Conservation (phyloP, 129 eudicot genomes). For the Mikania micrantha region DNA sequence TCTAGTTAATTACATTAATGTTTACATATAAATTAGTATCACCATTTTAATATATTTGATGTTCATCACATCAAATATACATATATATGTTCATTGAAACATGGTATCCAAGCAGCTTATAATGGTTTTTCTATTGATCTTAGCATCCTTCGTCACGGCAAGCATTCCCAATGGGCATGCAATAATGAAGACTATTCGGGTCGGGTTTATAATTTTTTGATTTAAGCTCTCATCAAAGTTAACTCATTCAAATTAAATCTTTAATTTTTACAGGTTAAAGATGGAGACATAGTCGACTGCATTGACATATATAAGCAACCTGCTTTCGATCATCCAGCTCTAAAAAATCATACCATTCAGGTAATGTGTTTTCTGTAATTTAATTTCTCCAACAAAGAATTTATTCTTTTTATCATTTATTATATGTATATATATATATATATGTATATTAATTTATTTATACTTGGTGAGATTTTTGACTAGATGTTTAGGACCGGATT, state of each 20-base stretch:
- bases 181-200: conserved; percentile 21
- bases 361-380: conserved; percentile 4
- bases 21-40: conserved; percentile 4
- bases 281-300: conserved; percentile 55
- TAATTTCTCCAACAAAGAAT: background rate
- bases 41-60: conserved; percentile 1
- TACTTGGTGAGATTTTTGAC: no score
- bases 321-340: conserved; percentile 52
- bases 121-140: conserved; percentile 1
- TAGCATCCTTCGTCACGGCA: conserved; percentile 17
- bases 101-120: conserved; percentile 18
- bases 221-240: background rate
- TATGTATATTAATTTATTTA: no score
- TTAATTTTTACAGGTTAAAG: conserved; percentile 30
- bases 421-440: no score
- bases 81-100: background rate
- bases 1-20: background rate
- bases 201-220: background rate
- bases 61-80: background rate
- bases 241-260: background rate
- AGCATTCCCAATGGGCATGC: background rate
- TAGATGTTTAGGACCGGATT: background rate
- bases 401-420: background rate
- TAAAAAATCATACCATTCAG: conserved; percentile 45
- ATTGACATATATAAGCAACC: conserved; percentile 51